These are phyloP conservation scores for Cruciata laevipes DNA, from an alignment of 257 asterid species.

Conservation along the genomic window DNA sequence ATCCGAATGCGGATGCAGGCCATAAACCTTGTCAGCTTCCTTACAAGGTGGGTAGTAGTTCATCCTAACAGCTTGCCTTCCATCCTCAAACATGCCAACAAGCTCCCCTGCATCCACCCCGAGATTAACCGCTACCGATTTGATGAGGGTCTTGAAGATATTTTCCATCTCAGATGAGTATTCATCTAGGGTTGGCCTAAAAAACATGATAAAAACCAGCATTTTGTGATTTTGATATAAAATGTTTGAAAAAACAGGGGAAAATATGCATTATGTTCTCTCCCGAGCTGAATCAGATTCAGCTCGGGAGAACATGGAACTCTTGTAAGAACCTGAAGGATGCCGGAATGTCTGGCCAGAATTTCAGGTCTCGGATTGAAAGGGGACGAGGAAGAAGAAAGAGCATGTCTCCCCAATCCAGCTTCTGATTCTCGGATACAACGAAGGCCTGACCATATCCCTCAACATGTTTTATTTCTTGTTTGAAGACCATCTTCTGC, in stretches of 20 bases:
- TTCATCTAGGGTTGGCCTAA: conserved; percentile 11
- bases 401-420: conserved; percentile 37
- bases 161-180: conserved; percentile 23
- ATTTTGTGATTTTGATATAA: not conserved
- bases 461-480: conserved; percentile 26
- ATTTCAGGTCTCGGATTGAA: conserved; percentile 15
- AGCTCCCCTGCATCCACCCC: conserved; percentile 20
- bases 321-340: conserved; percentile 19
- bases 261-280: not conserved
- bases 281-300: not conserved
- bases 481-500: conserved; percentile 28
- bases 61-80: conserved; percentile 27
- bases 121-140: conserved; percentile 24
- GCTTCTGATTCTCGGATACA: conserved; percentile 34
- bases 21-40: conserved; percentile 25
- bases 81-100: conserved; percentile 14
- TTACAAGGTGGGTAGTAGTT: conserved; percentile 31
- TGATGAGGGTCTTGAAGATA: conserved; percentile 16
- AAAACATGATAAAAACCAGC: not conserved
- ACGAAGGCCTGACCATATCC: conserved; percentile 40
- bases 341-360: conserved; percentile 25
- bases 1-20: conserved; percentile 34
- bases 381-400: conserved; percentile 17
- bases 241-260: not conserved
- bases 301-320: not conserved